Conservation (phyloP, 2,329 filamentous ascomycete genomes). For the Stachybotrys chartarum region DNA sequence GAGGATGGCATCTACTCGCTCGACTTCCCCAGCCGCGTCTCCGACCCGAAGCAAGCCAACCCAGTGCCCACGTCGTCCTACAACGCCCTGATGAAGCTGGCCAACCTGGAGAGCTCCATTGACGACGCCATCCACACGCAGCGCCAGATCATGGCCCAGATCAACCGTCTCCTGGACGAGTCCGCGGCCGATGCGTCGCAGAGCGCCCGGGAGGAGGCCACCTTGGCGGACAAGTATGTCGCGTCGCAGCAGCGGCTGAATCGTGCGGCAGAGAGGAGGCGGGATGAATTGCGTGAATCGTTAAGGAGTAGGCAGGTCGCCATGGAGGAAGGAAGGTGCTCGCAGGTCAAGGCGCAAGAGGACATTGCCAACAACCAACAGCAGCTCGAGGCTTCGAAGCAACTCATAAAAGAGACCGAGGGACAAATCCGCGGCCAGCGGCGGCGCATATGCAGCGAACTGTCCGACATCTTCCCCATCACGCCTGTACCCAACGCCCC, state of each 20-base stretch:
- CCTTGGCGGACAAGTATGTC: conserved; percentile 47
- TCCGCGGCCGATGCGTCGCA: conserved; percentile 35
- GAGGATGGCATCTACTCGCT: conserved; percentile 80
- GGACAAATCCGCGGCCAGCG: conserved; percentile 77
- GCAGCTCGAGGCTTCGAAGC: conserved; percentile 49
- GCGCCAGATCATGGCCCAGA: conserved; percentile 68
- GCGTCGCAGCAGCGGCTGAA: conserved; percentile 59
- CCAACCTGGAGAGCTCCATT: conserved; percentile 83
- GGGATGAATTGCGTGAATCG: conserved; percentile 61
- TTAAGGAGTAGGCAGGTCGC: conserved; percentile 58
- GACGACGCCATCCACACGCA: conserved; percentile 80
- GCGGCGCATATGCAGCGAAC: conserved; percentile 78
- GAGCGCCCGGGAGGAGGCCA: conserved; percentile 41
- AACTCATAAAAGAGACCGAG: conserved; percentile 47
- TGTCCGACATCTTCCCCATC: conserved; percentile 75
- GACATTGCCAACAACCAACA: conserved; percentile 56
- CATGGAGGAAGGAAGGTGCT: conserved; percentile 56
- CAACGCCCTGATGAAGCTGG: conserved; percentile 78
- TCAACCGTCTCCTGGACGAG: conserved; percentile 50
- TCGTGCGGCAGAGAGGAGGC: conserved; percentile 51
- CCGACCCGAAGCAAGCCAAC: conserved; percentile 46
- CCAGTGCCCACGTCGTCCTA: conserved; percentile 67
- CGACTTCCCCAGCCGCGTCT: conserved; percentile 50
- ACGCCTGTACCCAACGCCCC: conserved; percentile 48
- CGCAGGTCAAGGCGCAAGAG: conserved; percentile 49